Evolutionary conservation across 805 yeast species (phyloP), one percentile per base, ranked within the genome.

Genomic region (Candida andamanensis): DNA sequence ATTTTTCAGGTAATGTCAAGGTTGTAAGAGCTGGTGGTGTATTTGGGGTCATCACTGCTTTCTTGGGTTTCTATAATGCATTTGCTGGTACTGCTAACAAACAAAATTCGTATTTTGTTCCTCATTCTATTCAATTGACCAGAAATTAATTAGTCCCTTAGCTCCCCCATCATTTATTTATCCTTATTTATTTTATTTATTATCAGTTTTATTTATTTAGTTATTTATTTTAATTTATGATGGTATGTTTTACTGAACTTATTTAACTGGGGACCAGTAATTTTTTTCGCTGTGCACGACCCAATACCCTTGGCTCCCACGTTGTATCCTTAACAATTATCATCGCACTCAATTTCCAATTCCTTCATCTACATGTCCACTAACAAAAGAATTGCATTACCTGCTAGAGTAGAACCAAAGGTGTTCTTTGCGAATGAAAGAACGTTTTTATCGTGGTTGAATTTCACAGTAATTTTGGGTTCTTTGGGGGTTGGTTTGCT

Each of bases 351-450:
- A n/a, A n/a, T n/a, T n/a, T n/a, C n/a, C n/a, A n/a, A n/a, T n/a
- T n/a, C n/a, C n/a, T n/a, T n/a, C n/a, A n/a, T n/a, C n/a, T n/a
- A 11, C 8, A 19, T 19, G 36, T 52, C 67, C 21, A 41, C 57
- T 28, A 58, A 49, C 39, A 92, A 92, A 63, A 81, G 97, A 66
- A 92, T 92, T 46, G 97, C 98, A 4, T 72, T 92, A 35, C 99
- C 99, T 29, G 94, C 97, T 13, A 76, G 99, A 43, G 97, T 92
- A 15, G 99, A 92, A 64, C 99, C 99, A 45, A 92, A 92, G 63
- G 98, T 92, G 17, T 92, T 94, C 67, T 92, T 92, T 54, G 98
- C 98, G 54, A 92, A 92, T 56, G 99, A 92, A 66, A 85, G 99
- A 70, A 92, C 99, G 1, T 92, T 92, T 56, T 72, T 92, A 39